These are phyloP conservation scores for Centrapalus pauciflorus DNA, from an alignment of 129 eudicot genomes.

Conservation along the genomic window DNA sequence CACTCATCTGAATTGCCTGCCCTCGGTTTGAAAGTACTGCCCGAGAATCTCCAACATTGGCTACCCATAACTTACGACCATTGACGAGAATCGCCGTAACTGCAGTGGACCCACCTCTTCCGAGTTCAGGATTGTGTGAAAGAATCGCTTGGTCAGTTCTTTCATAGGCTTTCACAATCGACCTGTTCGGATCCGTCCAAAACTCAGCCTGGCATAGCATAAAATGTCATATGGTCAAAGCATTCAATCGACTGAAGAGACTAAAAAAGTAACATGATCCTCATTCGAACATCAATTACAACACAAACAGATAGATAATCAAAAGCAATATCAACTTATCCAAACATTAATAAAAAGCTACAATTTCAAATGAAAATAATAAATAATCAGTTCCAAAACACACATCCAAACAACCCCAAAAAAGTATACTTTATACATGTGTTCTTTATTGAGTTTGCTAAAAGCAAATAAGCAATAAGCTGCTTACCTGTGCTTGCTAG, in stretches of 20 bases:
- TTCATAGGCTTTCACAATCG: conserved; percentile 74
- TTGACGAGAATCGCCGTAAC: conserved; percentile 74
- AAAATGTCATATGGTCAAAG: conserved; percentile 4
- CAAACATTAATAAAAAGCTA: no score
- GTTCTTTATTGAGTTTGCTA: no score
- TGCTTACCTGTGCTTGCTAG: no score
- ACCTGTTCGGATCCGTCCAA: conserved; percentile 55
- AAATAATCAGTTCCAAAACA: no score
- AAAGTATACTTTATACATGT: no score
- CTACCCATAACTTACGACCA: conserved; percentile 60
- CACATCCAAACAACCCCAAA: no score
- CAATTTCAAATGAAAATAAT: no score
- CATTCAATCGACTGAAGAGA: not conserved
- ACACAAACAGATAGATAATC: no score
- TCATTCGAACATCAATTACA: no score
- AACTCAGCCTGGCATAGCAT: conserved; percentile 54
- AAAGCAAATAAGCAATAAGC: no score
- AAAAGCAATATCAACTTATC: no score
- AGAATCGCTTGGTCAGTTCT: conserved; percentile 87
- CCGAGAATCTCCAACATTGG: conserved; percentile 94
- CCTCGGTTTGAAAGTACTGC: conserved; percentile 72
- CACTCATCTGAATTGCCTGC: conserved; percentile 66
- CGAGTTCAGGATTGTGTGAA: conserved; percentile 66
- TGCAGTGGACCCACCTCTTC: conserved; percentile 91
- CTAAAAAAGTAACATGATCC: not conserved